phyloP scores from a whole-genome alignment of 2,329 filamentous ascomycete genomes.

The Macrophomina pseudophaseolina region DNA sequence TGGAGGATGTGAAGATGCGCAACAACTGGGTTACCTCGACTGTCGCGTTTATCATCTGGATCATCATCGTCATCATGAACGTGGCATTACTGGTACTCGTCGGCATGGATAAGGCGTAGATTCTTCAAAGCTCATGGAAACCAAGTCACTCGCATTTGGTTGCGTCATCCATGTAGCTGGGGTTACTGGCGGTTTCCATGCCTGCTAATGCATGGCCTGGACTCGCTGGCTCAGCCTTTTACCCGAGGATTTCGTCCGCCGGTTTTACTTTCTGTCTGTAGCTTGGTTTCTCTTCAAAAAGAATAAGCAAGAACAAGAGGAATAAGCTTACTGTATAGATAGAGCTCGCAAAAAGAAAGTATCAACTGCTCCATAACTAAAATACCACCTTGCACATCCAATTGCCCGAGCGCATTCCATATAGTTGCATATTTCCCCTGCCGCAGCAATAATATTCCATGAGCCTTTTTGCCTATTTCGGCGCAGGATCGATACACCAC shows the following conservation, averaged over 20 bases:
- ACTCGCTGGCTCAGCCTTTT: too few species aligned
- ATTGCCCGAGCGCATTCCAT: too few species aligned
- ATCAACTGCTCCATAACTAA: too few species aligned
- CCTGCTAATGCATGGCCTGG: too few species aligned
- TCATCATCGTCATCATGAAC: conserved; percentile 78
- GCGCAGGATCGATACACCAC: neutral
- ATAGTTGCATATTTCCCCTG: neutral
- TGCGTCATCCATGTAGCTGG: too few species aligned
- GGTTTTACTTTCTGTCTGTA: too few species aligned
- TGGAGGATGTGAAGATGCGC: conserved; percentile 63
- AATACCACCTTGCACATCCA: too few species aligned
- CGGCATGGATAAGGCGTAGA: conserved; percentile 55
- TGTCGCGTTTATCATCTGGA: conserved; percentile 69
- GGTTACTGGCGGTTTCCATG: too few species aligned
- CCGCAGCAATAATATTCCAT: neutral
- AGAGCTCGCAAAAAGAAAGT: neutral
- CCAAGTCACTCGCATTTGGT: too few species aligned
- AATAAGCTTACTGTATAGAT: neutral
- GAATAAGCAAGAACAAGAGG: neutral
- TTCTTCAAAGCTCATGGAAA: too few species aligned
- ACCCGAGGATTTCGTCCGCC: too few species aligned
- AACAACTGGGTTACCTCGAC: conserved; percentile 70
- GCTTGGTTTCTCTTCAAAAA: neutral
- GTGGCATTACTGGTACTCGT: conserved; percentile 73
- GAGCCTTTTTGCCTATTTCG: neutral